Base-by-base conservation (phyloP, 148 eudicot genomes). In the Tetragonia tetragonoides region DNA sequence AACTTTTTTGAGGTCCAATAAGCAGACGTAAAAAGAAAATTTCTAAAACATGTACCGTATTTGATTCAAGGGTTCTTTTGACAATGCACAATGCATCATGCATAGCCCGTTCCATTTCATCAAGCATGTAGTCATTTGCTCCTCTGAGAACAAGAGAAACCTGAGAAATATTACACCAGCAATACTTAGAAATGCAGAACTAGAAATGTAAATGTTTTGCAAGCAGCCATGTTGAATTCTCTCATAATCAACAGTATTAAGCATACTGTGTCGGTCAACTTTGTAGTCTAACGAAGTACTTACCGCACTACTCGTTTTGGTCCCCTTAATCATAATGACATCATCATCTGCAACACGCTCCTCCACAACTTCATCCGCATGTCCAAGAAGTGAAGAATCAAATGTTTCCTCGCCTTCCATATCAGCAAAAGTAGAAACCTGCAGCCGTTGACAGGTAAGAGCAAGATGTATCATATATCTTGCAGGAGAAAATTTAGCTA, bases 401-500 rank as follows among this genome's bases (percentile, higher is more conserved):
- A 91, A 95, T 75, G 99, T 95, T 88, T 95, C 99, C 46, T 95
- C 99, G 57, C 99, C 99, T 88, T 95, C 98, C 99, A 91, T 93
- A 76, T 95, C 99, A 79, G 98, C 99, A 85, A 95, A 95, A 62
- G 99, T 95, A 64, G 98, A 90, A 44, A 95, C 96, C 97, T 95
- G 89, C 66, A 84, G 6, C 61, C 76, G 77, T 62, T 20, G 20
- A 41, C n/a, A 66, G 20, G 12, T 18, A 44, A 56, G 51, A 53
- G 40, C 40, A 62, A 42, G 63, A 70, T 75, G 68, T 57, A 76
- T 61, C 18, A 75, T 5, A 46, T 41, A 47, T 49, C 39, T 42
- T 20, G 53, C 6, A 68, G 44, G 40, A 64, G 47, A 66, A 42
- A 18, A 3, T 2, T 7, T 41, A 42, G 20, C 18, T 44, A 66